These are phyloP conservation scores for Mucor irregularis DNA, from an alignment of 371 early-diverging fungal genomes.

Conservation along the genomic window DNA sequence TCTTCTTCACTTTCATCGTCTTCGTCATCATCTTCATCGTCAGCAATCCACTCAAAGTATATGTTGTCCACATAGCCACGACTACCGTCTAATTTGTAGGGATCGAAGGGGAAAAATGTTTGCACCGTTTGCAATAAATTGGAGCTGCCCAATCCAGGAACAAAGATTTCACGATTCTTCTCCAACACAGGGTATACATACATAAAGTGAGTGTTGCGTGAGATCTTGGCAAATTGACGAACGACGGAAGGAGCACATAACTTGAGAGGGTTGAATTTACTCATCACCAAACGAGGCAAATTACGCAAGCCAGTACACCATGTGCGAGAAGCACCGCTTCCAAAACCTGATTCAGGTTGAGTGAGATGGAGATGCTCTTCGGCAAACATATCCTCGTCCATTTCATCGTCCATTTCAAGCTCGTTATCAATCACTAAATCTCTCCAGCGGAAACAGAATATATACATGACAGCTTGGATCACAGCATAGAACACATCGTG, in stretches of 20 bases:
- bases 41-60: constrained; percentile 71
- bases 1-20: constrained; percentile 36
- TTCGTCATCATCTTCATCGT: constrained; percentile 52
- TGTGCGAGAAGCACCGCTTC: constrained; percentile 27
- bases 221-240: constrained; percentile 81
- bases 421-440: constrained; percentile 57
- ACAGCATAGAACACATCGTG: constrained; percentile 83
- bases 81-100: constrained; percentile 76
- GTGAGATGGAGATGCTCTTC: constrained; percentile 20
- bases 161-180: constrained; percentile 57
- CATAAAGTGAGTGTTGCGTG: constrained; percentile 79
- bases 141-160: constrained; percentile 32
- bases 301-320: constrained; percentile 48
- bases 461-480: constrained; percentile 89
- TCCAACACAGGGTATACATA: constrained; percentile 82
- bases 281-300: constrained; percentile 78
- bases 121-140: constrained; percentile 57
- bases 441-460: constrained; percentile 94
- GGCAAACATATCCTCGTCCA: constrained; percentile 19
- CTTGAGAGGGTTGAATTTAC: constrained; percentile 84
- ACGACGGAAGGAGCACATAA: constrained; percentile 81
- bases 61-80: constrained; percentile 59
- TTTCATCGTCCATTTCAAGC: constrained; percentile 12
- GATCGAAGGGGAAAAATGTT: constrained; percentile 95
- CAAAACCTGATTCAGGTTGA: constrained; percentile 18